Conservation (phyloP, 371 early-diverging fungal species). For the Homolaphlyctis polyrhiza region DNA sequence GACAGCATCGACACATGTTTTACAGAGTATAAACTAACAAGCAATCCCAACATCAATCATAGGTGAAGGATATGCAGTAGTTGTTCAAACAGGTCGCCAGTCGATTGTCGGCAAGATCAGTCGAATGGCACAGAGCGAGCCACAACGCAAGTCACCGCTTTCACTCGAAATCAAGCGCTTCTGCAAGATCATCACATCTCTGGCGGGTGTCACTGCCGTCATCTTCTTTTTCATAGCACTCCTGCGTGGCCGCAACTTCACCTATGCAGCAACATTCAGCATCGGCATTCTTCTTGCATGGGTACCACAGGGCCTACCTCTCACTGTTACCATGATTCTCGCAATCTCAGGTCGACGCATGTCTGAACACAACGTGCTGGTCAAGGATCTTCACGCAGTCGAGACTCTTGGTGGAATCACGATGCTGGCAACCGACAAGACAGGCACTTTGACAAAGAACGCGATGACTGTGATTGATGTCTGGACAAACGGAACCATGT, state of each 20-base stretch:
- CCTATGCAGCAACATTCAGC: conserved; percentile 30
- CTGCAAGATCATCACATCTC: conserved; percentile 36
- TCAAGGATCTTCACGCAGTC: conserved; percentile 52
- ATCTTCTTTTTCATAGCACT: conserved; percentile 40
- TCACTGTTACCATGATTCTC: conserved; percentile 48
- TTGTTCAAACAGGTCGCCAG: conserved; percentile 38
- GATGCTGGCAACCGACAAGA: conserved; percentile 52
- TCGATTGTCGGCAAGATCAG: conserved; percentile 46
- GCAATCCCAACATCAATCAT: neutral
- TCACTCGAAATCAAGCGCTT: conserved; percentile 41
- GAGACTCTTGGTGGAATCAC: conserved; percentile 54
- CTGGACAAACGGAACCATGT: conserved; percentile 34
- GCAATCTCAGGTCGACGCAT: conserved; percentile 43
- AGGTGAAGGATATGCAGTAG: conserved; percentile 49
- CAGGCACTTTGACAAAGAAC: conserved; percentile 48
- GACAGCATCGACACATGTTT: too few species aligned
- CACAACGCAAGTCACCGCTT: conserved; percentile 27
- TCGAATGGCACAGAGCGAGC: conserved; percentile 19
- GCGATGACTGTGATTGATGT: conserved; percentile 39
- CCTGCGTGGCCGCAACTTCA: conserved; percentile 27
- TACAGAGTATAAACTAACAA: neutral
- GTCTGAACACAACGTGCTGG: conserved; percentile 39
- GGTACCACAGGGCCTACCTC: conserved; percentile 48
- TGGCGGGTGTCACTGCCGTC: conserved; percentile 40
- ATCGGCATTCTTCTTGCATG: conserved; percentile 49